These are phyloP conservation scores for Malus sylvestris DNA, from an alignment of 306 rosid genomes.

Conservation along the genomic window DNA sequence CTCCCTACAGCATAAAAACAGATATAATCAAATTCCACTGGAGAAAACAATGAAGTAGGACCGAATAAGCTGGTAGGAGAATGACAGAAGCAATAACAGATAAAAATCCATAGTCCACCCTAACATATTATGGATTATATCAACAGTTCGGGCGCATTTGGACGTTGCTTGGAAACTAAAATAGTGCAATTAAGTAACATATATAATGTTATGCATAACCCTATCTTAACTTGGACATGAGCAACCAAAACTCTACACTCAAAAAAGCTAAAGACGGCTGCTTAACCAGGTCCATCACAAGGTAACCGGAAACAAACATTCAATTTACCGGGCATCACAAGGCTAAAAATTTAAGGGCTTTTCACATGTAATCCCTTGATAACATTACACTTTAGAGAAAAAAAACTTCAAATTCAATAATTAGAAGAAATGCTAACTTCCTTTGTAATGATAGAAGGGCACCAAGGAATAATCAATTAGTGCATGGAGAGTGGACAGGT, in stretches of 20 bases:
- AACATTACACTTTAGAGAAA: too few species aligned
- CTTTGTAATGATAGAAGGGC: too few species aligned
- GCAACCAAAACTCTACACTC: background rate
- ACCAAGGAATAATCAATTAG: too few species aligned
- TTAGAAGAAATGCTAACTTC: too few species aligned
- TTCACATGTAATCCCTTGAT: too few species aligned
- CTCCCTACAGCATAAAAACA: slow-evolving; percentile 52
- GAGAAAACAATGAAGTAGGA: background rate
- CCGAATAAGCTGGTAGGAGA: background rate
- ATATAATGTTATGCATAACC: background rate
- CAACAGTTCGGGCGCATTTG: background rate
- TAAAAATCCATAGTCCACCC: background rate
- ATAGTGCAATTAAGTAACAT: background rate
- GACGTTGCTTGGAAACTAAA: background rate
- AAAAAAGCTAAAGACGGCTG: background rate
- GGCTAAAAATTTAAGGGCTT: too few species aligned
- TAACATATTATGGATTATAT: background rate
- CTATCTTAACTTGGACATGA: background rate
- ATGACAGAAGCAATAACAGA: background rate
- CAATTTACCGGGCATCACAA: too few species aligned
- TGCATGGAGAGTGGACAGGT: too few species aligned
- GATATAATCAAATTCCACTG: slow-evolving; percentile 1
- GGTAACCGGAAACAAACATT: background rate
- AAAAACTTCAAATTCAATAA: too few species aligned
- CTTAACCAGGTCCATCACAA: background rate